A percentile compares a stretch with the other conserved stretches of the same genome.
Evolutionary conservation across 257 asterid genomes (phyloP).

Genomic region (Fraxinus pennsylvanica): DNA sequence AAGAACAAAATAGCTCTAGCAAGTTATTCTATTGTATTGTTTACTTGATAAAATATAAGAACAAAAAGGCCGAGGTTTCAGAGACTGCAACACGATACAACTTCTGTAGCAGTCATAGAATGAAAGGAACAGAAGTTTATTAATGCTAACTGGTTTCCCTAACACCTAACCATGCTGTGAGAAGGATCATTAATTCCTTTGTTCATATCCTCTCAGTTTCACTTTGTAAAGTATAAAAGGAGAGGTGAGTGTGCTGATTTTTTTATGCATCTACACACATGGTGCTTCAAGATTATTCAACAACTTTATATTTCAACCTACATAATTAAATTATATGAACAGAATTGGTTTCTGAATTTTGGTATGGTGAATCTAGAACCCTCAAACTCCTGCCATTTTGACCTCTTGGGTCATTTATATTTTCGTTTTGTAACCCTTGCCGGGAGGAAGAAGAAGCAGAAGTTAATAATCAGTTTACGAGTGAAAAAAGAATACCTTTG

Average conservation of each 20-base stretch:
- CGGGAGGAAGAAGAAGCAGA: too few species aligned
- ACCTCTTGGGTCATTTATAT: too few species aligned
- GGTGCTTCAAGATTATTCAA: conserved; percentile 12
- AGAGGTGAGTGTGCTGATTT: neutral
- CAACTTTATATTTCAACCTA: neutral
- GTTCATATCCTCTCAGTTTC: conserved; percentile 11
- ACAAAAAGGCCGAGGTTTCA: neutral
- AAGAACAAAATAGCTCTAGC: conserved; percentile 8
- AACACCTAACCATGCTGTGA: conserved; percentile 20
- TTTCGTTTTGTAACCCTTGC: too few species aligned
- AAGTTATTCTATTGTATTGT: neutral
- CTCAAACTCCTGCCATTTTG: neutral
- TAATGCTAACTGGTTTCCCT: neutral
- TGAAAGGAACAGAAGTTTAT: conserved; percentile 1
- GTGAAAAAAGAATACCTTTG: conserved; percentile 57
- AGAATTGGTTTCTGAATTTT: neutral
- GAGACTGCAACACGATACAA: conserved; percentile 1
- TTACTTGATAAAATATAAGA: conserved; percentile 5
- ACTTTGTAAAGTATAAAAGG: conserved; percentile 6
- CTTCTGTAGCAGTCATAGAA: conserved; percentile 3
- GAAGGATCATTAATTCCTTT: conserved; percentile 16
- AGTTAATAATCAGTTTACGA: conserved; percentile 2
- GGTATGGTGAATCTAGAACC: neutral
- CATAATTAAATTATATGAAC: neutral
- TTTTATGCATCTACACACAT: neutral